phyloP scores from a whole-genome alignment of 176 grass and related monocot species.

The Aegilops sharonensis region DNA sequence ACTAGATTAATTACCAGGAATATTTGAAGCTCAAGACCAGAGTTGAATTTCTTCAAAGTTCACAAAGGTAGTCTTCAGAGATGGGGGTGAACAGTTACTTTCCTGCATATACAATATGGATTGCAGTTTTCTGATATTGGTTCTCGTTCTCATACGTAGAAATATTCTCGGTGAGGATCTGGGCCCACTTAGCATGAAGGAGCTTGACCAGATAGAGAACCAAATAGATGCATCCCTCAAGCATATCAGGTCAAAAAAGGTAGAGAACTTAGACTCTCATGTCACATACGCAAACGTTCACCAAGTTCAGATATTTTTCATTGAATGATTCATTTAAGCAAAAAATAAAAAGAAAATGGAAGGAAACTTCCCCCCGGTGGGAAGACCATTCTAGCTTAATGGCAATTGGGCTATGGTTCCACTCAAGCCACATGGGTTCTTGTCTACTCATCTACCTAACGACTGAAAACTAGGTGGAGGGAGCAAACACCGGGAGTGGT shows the following conservation, averaged over 20 bases:
- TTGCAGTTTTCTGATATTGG: constrained; percentile 13
- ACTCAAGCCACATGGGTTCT: not conserved
- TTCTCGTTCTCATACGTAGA: constrained; percentile 20
- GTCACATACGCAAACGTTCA: not conserved
- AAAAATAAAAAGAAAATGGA: not conserved
- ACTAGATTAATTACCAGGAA: constrained; percentile 75
- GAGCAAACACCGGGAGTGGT: not conserved
- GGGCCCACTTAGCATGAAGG: constrained; percentile 65
- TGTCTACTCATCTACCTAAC: no score
- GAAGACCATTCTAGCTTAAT: not conserved
- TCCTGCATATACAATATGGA: not conserved
- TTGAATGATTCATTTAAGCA: not conserved
- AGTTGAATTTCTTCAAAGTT: constrained; percentile 75
- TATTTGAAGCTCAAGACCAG: constrained; percentile 82
- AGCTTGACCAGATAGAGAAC: constrained; percentile 82
- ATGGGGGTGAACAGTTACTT: not conserved
- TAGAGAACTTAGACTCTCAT: constrained; percentile 15
- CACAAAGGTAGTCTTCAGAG: constrained; percentile 61
- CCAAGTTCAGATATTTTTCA: not conserved
- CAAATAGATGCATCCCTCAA: constrained; percentile 73
- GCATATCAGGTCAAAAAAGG: constrained; percentile 77
- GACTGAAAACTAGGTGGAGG: no score
- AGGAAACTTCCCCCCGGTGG: not conserved
- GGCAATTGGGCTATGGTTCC: not conserved
- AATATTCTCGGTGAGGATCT: constrained; percentile 94